Conservation (phyloP, 2,329 filamentous ascomycete species). For the Elsinoe fawcettii region DNA sequence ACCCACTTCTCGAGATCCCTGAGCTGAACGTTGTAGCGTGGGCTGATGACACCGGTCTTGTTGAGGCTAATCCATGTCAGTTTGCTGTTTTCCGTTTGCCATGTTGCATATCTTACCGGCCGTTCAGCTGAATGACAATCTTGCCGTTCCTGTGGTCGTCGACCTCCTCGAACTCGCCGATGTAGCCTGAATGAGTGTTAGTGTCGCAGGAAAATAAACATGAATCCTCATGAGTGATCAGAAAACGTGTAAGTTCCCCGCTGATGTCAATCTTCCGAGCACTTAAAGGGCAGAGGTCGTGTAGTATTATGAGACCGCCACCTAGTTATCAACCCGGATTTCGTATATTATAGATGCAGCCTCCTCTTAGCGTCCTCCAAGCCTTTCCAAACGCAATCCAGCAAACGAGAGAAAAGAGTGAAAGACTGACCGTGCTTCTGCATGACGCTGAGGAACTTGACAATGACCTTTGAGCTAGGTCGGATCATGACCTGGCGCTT, state of each 20-base stretch:
- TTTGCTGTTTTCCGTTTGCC: slow-evolving; percentile 18
- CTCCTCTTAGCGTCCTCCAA: slow-evolving; percentile 14
- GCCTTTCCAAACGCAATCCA: neutral
- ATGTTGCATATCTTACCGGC: slow-evolving; percentile 50
- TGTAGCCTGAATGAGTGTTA: slow-evolving; percentile 71
- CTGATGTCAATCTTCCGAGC: slow-evolving; percentile 83
- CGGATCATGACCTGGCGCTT: slow-evolving; percentile 99
- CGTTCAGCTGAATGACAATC: slow-evolving; percentile 99
- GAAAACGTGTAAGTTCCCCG: slow-evolving; percentile 98
- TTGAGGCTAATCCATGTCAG: slow-evolving; percentile 53
- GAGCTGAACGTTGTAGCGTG: slow-evolving; percentile 98
- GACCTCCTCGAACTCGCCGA: slow-evolving; percentile 98
- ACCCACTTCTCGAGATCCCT: slow-evolving; percentile 99
- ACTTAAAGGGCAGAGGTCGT: slow-evolving; percentile 99
- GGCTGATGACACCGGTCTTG: slow-evolving; percentile 99
- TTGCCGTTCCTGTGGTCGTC: slow-evolving; percentile 99
- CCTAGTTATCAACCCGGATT: slow-evolving; percentile 99
- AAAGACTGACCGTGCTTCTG: slow-evolving; percentile 89
- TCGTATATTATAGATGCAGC: slow-evolving; percentile 29
- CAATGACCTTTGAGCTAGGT: slow-evolving; percentile 97
- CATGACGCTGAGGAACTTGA: slow-evolving; percentile 99
- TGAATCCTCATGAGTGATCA: slow-evolving; percentile 67
- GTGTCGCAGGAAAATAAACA: slow-evolving; percentile 92
- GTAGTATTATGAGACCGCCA: slow-evolving; percentile 66
- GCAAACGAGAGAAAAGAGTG: slow-evolving; percentile 18